These are phyloP conservation scores for Nepenthes gracilis DNA, from an alignment of 148 eudicot species.

Conservation along the genomic window DNA sequence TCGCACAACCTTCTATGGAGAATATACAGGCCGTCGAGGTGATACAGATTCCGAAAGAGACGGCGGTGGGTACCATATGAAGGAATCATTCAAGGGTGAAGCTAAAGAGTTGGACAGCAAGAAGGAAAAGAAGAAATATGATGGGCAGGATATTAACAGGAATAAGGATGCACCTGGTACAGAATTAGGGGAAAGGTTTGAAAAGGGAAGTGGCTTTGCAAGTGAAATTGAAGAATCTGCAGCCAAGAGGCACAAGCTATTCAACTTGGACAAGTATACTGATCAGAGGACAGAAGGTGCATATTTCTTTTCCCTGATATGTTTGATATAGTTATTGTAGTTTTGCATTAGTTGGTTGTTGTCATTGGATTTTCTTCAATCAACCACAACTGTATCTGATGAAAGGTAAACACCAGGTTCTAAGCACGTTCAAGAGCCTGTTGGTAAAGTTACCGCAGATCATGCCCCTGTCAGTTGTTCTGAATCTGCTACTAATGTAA, in stretches of 20 bases:
- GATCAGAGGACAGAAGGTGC: conserved; percentile 31
- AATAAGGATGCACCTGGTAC: conserved; percentile 14
- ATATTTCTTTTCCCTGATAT: background rate
- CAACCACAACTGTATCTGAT: conserved; percentile 16
- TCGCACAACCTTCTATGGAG: conserved; percentile 28
- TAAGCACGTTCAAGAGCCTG: conserved; percentile 24
- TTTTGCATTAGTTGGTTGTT: conserved; percentile 1
- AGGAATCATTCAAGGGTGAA: conserved; percentile 21
- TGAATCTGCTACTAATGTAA: conserved; percentile 30
- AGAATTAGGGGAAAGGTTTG: conserved; percentile 21
- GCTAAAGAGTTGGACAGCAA: conserved; percentile 28
- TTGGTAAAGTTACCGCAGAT: conserved; percentile 28
- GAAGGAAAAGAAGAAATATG: conserved; percentile 30
- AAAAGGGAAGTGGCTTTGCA: conserved; percentile 16
- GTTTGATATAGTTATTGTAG: background rate
- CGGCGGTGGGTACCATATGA: conserved; percentile 12
- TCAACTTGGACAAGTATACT: conserved; percentile 15
- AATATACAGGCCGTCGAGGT: conserved; percentile 19
- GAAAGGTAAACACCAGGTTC: conserved; percentile 28
- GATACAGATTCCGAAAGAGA: conserved; percentile 33
- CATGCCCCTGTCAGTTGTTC: conserved; percentile 34
- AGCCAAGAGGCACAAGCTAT: conserved; percentile 46
- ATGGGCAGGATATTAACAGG: conserved; percentile 19
- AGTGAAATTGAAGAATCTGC: conserved; percentile 20
- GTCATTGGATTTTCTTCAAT: conserved; percentile 7